Evolutionary conservation across 202 grass and related monocot genomes (phyloP), one percentile per base, ranked within the genome.

Genomic region (Brachypodium distachyon): DNA sequence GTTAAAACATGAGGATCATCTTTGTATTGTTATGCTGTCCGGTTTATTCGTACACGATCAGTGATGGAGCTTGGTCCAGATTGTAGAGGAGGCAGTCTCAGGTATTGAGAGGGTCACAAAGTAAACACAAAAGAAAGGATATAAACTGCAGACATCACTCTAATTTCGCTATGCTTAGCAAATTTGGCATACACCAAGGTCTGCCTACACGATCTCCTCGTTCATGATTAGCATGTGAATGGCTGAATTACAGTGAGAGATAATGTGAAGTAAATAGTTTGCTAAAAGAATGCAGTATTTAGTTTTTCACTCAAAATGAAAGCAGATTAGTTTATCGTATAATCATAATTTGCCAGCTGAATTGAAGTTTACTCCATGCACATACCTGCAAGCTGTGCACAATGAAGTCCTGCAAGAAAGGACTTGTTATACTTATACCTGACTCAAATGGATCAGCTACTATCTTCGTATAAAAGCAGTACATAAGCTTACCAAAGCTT

Each of bases 371-470:
- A 47, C 76, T 60, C 31, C 7, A 48, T 4, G 59, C 55, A 79
- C 72, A 65, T 92, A 97, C 94, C 89, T 82, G 91, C 94, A 74
- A 97, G 91, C 58, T 81, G 76, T 40, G 94, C 94, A 82, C 94
- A 97, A 85, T 94, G 91, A 49, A 97, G 72, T 62, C 94, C 94
- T 97, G 86, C 77, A 86, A 88, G 11, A 82, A 37, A 83, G 58
- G 73, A 52, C 32, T 47, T 13, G 70, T 83, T 66, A n/a, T n/a
- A 87, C 12, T 74, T 80, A 33, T 55, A 66, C 34, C 51, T 61
- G 60, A 41, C 41, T 61, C 41, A 42, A 60, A 63, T 77, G 23
- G 28, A 64, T 66, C 37, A 61, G 42, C 52, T 31, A 6, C 4
- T 48, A 59, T 77, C 68, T 49, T 21, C 77, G 18, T 67, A 76